Conservation (phyloP, 345 rosid species). For the thale cress (Arabidopsis thaliana) region DNA sequence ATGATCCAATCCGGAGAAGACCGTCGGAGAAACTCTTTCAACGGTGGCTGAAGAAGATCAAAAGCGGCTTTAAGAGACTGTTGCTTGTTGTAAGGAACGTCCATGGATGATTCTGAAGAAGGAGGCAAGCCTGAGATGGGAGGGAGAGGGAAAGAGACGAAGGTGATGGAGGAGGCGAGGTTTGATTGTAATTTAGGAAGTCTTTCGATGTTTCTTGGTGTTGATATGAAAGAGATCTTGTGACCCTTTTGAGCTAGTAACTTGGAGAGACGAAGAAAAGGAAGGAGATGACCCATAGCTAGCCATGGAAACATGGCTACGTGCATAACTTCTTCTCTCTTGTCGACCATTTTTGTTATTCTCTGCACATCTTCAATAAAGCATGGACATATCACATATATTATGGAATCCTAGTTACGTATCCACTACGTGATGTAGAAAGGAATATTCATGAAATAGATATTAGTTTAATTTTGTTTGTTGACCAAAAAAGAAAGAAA, state of each 20-base stretch:
- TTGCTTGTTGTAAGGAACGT: slow-evolving; percentile 49
- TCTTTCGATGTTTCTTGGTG: slow-evolving; percentile 48
- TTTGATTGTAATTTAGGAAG: slow-evolving; percentile 45
- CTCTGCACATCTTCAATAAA: not conserved
- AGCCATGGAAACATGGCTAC: slow-evolving; percentile 57
- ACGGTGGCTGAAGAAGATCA: slow-evolving; percentile 44
- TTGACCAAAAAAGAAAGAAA: no score
- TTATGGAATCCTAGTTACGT: not conserved
- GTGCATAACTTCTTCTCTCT: slow-evolving; percentile 31
- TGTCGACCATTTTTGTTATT: slow-evolving; percentile 20
- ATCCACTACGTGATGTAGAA: not conserved
- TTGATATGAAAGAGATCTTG: slow-evolving; percentile 48
- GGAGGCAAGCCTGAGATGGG: slow-evolving; percentile 29
- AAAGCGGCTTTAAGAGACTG: slow-evolving; percentile 55
- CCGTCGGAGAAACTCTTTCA: slow-evolving; percentile 42
- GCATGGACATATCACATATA: not conserved
- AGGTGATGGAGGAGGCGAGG: slow-evolving; percentile 40
- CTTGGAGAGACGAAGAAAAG: slow-evolving; percentile 50
- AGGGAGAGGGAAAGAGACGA: slow-evolving; percentile 43
- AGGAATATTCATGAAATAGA: not conserved
- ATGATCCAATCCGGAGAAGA: slow-evolving; percentile 54
- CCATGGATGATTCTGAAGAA: slow-evolving; percentile 51
- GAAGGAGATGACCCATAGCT: slow-evolving; percentile 57
- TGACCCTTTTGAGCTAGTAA: slow-evolving; percentile 52
- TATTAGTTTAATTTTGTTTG: no score